Evolutionary conservation across 2,329 filamentous ascomycete species (phyloP).

Genomic region (Paecilomyces formosus): DNA sequence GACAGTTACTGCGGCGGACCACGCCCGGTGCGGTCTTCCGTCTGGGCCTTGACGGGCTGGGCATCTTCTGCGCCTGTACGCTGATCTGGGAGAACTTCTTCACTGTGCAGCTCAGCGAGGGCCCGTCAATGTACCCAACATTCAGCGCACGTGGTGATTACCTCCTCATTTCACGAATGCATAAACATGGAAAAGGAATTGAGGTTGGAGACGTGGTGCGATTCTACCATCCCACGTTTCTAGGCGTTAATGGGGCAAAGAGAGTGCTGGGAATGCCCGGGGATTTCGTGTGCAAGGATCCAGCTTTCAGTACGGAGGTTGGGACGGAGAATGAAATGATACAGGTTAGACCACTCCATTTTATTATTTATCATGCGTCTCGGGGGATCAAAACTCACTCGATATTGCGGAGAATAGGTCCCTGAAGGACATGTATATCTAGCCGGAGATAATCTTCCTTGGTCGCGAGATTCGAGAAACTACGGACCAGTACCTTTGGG

Average conservation of each 20-base stretch:
- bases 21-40: conserved; percentile 18
- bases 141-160: conserved; percentile 61
- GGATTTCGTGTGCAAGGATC: conserved; percentile 44
- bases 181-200: conserved; percentile 60
- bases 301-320: conserved; percentile 23
- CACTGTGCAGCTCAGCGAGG: conserved; percentile 53
- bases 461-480: conserved; percentile 76
- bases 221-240: conserved; percentile 66
- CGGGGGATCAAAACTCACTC: background rate
- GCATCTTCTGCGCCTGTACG: conserved; percentile 27
- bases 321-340: conserved; percentile 34
- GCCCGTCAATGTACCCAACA: conserved; percentile 86
- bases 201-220: conserved; percentile 77
- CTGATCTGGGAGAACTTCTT: conserved; percentile 52
- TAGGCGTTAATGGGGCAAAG: conserved; percentile 61
- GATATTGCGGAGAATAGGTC: conserved; percentile 47
- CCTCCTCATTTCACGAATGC: conserved; percentile 60
- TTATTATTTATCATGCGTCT: background rate
- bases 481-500: conserved; percentile 83
- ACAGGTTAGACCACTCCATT: conserved; percentile 36
- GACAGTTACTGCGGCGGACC: conserved; percentile 15
- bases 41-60: conserved; percentile 22
- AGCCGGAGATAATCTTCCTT: conserved; percentile 76
- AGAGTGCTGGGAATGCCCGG: conserved; percentile 67
- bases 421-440: conserved; percentile 90